A percentile compares a stretch with the other conserved stretches of the same genome.
Conservation (phyloP, 352 stramenopile species). For the Phytophthora litchii region DNA sequence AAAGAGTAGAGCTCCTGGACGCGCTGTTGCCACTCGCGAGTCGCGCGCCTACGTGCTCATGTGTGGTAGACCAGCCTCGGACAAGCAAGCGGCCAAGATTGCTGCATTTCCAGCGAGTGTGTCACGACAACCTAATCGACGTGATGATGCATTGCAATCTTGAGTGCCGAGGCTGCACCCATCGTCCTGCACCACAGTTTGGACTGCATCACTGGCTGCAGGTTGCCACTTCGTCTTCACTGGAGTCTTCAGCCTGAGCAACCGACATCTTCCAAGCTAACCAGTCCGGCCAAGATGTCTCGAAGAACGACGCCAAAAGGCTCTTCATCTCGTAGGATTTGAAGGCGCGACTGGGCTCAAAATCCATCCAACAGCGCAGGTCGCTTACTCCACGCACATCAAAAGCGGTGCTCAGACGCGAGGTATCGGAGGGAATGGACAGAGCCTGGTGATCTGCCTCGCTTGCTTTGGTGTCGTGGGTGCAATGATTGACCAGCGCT, state of each 20-base stretch:
- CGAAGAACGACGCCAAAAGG: constrained; percentile 19
- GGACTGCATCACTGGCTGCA: no score
- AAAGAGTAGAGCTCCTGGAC: background rate
- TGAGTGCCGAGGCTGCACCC: background rate
- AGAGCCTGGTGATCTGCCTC: background rate
- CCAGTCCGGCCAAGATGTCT: background rate
- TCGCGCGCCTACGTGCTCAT: constrained; percentile 5
- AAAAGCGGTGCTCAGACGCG: constrained; percentile 5
- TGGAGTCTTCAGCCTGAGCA: no score
- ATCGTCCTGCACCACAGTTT: background rate
- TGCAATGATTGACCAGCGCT: no score
- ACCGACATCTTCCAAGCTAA: constrained; percentile 3
- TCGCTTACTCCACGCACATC: background rate
- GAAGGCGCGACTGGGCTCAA: background rate
- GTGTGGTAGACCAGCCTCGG: constrained; percentile 9
- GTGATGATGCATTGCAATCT: background rate
- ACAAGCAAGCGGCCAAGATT: constrained; percentile 7
- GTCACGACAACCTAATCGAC: background rate
- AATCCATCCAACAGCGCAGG: constrained; percentile 11
- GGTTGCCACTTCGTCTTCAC: no score
- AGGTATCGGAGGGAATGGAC: constrained; percentile 1
- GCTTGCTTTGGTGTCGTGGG: no score
- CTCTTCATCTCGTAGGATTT: constrained; percentile 25
- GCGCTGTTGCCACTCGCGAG: background rate
- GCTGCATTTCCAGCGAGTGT: constrained; percentile 4